phyloP scores from a whole-genome alignment of 1,284 basidiomycete genomes.

The Malassezia brasiliensis region DNA sequence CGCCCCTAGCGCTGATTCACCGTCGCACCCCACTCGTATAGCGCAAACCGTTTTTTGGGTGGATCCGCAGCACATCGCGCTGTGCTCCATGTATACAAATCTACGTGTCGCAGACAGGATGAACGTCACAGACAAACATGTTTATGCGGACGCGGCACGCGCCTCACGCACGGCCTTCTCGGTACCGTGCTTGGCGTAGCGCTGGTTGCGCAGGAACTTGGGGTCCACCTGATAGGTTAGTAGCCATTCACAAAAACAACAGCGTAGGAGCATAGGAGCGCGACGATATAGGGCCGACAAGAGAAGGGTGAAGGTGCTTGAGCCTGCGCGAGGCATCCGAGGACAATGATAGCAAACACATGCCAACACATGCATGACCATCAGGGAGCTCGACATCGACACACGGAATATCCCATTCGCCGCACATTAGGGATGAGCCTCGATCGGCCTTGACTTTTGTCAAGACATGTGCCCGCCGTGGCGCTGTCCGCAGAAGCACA shows the following conservation, averaged over 20 bases:
- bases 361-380: no score
- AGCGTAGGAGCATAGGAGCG: not conserved
- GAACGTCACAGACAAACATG: not conserved
- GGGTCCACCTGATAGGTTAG: conserved; percentile 53
- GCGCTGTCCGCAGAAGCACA: no score
- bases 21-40: no score
- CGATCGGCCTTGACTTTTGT: no score
- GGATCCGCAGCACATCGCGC: not conserved
- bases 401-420: not conserved
- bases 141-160: conserved; percentile 17
- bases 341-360: no score
- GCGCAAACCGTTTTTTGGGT: not conserved
- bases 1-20: no score
- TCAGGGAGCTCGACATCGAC: no score
- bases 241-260: not conserved
- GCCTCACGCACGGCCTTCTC: conserved; percentile 53
- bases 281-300: no score
- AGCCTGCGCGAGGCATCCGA: no score
- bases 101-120: not conserved
- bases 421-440: not conserved
- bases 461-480: no score
- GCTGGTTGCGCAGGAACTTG: conserved; percentile 82
- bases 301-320: no score
- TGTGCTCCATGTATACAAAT: conserved; percentile 3
- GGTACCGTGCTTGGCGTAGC: conserved; percentile 66